Base-by-base conservation (phyloP, 2,329 filamentous ascomycete genomes). In the Aspergillus bombycis region DNA sequence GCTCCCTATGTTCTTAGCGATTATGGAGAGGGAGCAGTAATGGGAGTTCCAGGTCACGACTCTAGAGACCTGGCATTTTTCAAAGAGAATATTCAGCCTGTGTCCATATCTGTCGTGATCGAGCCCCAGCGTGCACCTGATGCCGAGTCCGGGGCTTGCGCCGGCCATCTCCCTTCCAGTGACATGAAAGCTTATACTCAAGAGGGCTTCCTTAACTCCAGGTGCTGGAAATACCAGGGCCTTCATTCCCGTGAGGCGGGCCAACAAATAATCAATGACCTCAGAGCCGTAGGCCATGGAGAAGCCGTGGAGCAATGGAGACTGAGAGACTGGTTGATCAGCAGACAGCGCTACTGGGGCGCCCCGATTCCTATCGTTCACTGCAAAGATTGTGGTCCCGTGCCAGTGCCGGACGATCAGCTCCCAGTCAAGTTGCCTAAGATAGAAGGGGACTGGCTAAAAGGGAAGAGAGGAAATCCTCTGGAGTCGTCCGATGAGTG, bases 331-430 rank as follows among this genome's bases (percentile, higher is more conserved):
- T 97, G 93, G 93, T 82, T 97, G 61, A 90, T 97, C 71, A 96
- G 92, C 75, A 88, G 93, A n/a, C 93, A 97, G 77, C 84, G 93
- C 67, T 96, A 96, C 75, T 97, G 93, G 93, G 93, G 93, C 16
- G 87, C 93, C 0, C 93, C 93, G 0, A 96, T 97, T 59, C 93
- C 93, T 21, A 93, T 97, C 59, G 83, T 96, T 41, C 92, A 97
- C 78, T 96, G 93, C 73, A 76, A 79, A 21, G 83, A 83, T 8
- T 97, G 93, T 75, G 93, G 93, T 9, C 80, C 90, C 2, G 91
- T 96, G 1, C 89, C 92, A 1, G 93, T 96, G 0, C 91, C 92
- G 0, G 86, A 87, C 3, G 81, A 90, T 11, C 85, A 96, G 62
- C 85, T 97, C 12, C 93, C 93, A 0, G 91, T 97, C 9, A 76